These are phyloP conservation scores for Ustilaginoidea virens DNA, from an alignment of 2,329 filamentous ascomycete species.

Conservation along the genomic window DNA sequence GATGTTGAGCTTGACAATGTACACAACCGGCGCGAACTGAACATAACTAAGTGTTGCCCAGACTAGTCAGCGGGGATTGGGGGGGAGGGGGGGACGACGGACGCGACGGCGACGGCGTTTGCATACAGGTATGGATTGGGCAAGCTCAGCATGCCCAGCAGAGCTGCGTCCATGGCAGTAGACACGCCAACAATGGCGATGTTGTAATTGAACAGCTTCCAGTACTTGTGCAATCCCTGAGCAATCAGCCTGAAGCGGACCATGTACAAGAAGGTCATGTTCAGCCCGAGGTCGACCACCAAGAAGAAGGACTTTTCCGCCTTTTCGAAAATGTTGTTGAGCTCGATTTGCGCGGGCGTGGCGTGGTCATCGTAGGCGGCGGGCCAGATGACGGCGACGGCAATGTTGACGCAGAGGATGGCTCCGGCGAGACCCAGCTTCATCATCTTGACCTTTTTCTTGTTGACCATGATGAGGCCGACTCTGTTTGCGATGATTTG, in stretches of 20 bases:
- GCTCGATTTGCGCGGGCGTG: constrained; percentile 3
- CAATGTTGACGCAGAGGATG: constrained; percentile 21
- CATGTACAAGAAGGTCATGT: constrained; percentile 30
- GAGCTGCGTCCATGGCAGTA: constrained; percentile 27
- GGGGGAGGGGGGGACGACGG: no score
- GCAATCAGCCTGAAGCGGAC: constrained; percentile 30
- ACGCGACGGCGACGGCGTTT: constrained; percentile 1
- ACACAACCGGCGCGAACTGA: constrained; percentile 35
- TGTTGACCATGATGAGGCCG: constrained; percentile 23
- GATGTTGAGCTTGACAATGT: constrained; percentile 36
- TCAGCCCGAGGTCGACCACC: constrained; percentile 30
- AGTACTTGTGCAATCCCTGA: constrained; percentile 32
- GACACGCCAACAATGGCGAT: constrained; percentile 30
- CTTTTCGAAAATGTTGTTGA: constrained; percentile 11
- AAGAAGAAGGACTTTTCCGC: constrained; percentile 30
- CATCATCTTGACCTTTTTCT: constrained; percentile 15
- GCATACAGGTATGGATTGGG: constrained; percentile 3
- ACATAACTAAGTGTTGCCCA: constrained; percentile 17
- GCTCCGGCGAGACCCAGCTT: constrained; percentile 19
- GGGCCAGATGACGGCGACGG: constrained; percentile 25
- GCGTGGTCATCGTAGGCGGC: constrained; percentile 13
- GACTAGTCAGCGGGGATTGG: no score
- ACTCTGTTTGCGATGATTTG: constrained; percentile 31
- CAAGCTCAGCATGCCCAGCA: constrained; percentile 11
- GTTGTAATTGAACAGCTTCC: constrained; percentile 32